Evolutionary conservation across 164 flowering plant species (phyloP), one percentile per base, ranked within the genome.

Genomic region (Tetracentron sinense): DNA sequence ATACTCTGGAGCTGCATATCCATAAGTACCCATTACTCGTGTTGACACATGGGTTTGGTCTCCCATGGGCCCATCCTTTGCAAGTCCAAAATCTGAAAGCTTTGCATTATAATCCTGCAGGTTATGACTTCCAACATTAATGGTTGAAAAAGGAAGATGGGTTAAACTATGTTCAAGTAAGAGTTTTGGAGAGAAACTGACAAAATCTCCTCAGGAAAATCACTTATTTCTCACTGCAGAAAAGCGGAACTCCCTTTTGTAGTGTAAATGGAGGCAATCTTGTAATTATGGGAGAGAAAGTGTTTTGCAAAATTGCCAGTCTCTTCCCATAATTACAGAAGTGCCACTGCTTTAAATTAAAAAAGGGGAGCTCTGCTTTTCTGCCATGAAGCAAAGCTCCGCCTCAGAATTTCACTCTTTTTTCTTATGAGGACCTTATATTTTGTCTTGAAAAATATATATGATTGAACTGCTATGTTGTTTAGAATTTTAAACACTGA

Each of bases 1-100:
- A 66, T n/a, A n/a, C n/a, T n/a, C n/a, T 92, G 98, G 96, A 63
- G 98, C 96, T 56, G 96, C 96, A 85, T 92, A 92, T 48, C 96
- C 98, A 68, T 90, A 90, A 26, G 98, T 92, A 29, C 98, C 98
- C 96, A 92, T 84, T 22, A 92, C 96, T 29, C 98, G 80, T 30
- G 98, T 92, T 46, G 96, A 90, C 42, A 92, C 98, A 75, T 92
- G 98, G 25, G 96, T 93, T 62, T 93, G 96, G 74, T 90, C 97
- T 64, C 98, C 98, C 86, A 82, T 90, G 6, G 98, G 96, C 25
- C 96, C 96, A 63, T 90, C 96, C 74, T 88, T 92, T 46, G 98
- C 98, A 56, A 92, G 92, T 28, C 98, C 98, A 76, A 92, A 92
- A 62, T 92, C 96, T 26, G 98, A 92, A 66, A 92, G 96, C 73